phyloP scores from a whole-genome alignment of 2,329 filamentous ascomycete species.

The Immersiporthe knoxdaviesiana region DNA sequence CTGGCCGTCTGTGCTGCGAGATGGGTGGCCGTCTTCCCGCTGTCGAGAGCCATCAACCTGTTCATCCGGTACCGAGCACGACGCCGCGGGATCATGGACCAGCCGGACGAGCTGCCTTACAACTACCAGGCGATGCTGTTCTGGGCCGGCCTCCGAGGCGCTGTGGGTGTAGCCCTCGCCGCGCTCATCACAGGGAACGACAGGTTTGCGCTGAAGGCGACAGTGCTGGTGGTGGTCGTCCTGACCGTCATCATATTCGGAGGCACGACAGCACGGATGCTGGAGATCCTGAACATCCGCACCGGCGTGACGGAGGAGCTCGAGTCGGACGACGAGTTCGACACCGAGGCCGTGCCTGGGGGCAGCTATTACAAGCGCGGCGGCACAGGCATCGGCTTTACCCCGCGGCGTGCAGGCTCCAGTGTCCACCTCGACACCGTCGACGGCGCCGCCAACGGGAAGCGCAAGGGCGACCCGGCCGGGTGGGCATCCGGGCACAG shows the following conservation, averaged over 20 bases:
- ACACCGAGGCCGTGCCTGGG: conserved; percentile 78
- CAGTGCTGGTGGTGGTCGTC: conserved; percentile 96
- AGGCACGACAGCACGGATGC: conserved; percentile 94
- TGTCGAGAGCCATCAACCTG: conserved; percentile 89
- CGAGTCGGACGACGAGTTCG: conserved; percentile 97
- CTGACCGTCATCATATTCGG: conserved; percentile 98
- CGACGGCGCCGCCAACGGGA: conserved; percentile 36
- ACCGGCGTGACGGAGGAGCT: conserved; percentile 97
- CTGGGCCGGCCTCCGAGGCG: conserved; percentile 94
- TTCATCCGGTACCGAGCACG: conserved; percentile 85
- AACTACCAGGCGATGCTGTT: conserved; percentile 99
- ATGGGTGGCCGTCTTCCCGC: conserved; percentile 92
- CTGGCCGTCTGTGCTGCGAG: conserved; percentile 89
- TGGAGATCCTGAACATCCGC: conserved; percentile 94
- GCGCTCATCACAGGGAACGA: conserved; percentile 85
- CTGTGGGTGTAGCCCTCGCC: conserved; percentile 92
- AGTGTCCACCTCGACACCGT: conserved; percentile 61
- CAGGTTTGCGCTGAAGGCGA: conserved; percentile 81
- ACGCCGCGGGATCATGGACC: conserved; percentile 70
- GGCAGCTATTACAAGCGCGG: conserved; percentile 82
- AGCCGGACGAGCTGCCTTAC: conserved; percentile 86
- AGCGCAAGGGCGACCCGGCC: conserved; percentile 33
- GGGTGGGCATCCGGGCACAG: conserved; percentile 59
- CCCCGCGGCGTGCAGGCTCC: conserved; percentile 67
- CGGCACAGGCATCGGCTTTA: conserved; percentile 72